Percentiles rank a stretch among this genome's conserved stretches.
phyloP scores from a whole-genome alignment of 1,284 basidiomycete genomes.

The Ceratobasidium sp. region DNA sequence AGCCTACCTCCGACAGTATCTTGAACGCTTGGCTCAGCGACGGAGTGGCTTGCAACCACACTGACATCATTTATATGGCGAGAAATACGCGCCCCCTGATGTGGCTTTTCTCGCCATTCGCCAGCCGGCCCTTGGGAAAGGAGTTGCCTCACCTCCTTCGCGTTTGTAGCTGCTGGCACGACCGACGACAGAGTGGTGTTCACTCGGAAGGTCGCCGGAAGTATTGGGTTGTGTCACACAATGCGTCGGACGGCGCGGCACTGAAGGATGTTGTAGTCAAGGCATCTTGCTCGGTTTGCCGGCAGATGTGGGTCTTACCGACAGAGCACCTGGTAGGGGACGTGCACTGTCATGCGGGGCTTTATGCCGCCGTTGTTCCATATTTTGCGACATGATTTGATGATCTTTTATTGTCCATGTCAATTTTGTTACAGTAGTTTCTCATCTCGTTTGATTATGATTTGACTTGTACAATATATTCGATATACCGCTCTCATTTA shows the following conservation, averaged over 20 bases:
- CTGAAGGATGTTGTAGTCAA: background rate
- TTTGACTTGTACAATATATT: too few species aligned
- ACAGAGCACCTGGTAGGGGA: background rate
- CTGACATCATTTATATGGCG: background rate
- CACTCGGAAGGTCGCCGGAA: background rate
- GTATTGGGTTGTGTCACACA: background rate
- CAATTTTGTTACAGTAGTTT: too few species aligned
- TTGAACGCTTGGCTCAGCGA: background rate
- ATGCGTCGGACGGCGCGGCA: background rate
- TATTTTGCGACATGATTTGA: slow-evolving; percentile 9
- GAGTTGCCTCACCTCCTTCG: background rate
- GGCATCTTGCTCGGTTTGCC: background rate
- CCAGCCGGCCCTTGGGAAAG: slow-evolving; percentile 1
- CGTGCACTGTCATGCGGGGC: background rate
- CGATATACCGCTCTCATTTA: too few species aligned
- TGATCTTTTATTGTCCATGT: too few species aligned
- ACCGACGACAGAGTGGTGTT: background rate
- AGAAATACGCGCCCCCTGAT: background rate
- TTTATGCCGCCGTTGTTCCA: background rate
- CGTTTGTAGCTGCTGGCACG: background rate
- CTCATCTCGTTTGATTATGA: too few species aligned
- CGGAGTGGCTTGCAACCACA: background rate
- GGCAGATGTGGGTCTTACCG: slow-evolving; percentile 6
- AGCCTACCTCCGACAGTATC: background rate
- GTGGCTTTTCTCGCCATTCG: slow-evolving; percentile 16